Percentiles rank a stretch among this genome's conserved stretches.
These are phyloP conservation scores for Cryptosporidium sp. DNA, from an alignment of 169 alveolate species.

Conservation along the genomic window DNA sequence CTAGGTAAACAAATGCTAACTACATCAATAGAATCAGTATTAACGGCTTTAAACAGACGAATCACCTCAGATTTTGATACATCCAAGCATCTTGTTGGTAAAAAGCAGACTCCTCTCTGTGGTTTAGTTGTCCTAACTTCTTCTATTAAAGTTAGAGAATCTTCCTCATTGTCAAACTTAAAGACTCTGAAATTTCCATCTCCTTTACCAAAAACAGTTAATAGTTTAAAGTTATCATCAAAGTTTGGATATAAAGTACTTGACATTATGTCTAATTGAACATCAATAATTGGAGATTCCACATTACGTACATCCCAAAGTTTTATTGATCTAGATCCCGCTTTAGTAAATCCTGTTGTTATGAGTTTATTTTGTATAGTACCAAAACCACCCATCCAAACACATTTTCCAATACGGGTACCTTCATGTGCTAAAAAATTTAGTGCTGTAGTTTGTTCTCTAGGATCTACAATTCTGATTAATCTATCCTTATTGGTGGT, in stretches of 20 bases:
- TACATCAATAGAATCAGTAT: slow-evolving; percentile 62
- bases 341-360: slow-evolving; percentile 60
- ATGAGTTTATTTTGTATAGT: slow-evolving; percentile 36
- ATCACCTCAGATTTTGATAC: slow-evolving; percentile 43
- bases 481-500: slow-evolving; percentile 61
- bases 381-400: slow-evolving; percentile 70
- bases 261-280: slow-evolving; percentile 61
- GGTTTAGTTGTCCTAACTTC: slow-evolving; percentile 65
- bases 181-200: slow-evolving; percentile 69
- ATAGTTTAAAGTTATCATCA: slow-evolving; percentile 37
- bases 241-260: slow-evolving; percentile 69
- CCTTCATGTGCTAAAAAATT: slow-evolving; percentile 69
- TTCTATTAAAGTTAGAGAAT: slow-evolving; percentile 30
- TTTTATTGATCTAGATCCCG: slow-evolving; percentile 68
- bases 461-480: slow-evolving; percentile 57
- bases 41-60: slow-evolving; percentile 42
- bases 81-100: slow-evolving; percentile 59
- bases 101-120: slow-evolving; percentile 61
- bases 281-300: slow-evolving; percentile 27
- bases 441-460: slow-evolving; percentile 22
- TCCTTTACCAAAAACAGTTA: slow-evolving; percentile 71
- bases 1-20: slow-evolving; percentile 53
- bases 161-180: slow-evolving; percentile 26
- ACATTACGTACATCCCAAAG: slow-evolving; percentile 58
- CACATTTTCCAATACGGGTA: slow-evolving; percentile 69